phyloP scores from a whole-genome alignment of 2,329 filamentous ascomycete genomes.

The Fusarium hostae region DNA sequence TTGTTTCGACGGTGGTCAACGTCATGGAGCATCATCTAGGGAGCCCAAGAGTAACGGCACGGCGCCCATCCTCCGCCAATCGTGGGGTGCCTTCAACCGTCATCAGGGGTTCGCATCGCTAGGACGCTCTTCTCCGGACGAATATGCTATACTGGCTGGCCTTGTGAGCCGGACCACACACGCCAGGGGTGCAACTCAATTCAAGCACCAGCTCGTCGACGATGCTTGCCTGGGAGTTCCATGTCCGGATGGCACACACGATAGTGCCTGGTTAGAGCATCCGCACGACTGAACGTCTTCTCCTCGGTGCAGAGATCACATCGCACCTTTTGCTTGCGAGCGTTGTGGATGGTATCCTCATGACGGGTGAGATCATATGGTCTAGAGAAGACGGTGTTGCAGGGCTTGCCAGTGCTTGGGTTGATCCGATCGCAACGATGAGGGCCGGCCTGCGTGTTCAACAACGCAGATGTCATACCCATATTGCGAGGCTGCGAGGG shows the following conservation, averaged over 20 bases:
- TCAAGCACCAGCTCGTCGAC: constrained; percentile 34
- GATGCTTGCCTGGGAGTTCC: constrained; percentile 34
- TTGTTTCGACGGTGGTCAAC: constrained; percentile 35
- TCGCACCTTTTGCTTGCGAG: constrained; percentile 91
- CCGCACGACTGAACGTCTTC: constrained; percentile 95
- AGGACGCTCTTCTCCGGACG: not conserved
- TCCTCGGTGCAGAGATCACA: constrained; percentile 95
- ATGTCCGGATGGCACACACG: constrained; percentile 83
- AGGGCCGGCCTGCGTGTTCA: constrained; percentile 91
- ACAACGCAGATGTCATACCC: constrained; percentile 62
- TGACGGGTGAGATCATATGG: constrained; percentile 97
- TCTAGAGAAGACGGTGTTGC: constrained; percentile 92
- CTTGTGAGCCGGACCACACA: not conserved
- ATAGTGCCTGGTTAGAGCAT: constrained; percentile 94
- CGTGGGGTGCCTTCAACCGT: not conserved
- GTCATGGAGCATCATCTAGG: constrained; percentile 46
- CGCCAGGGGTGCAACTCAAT: not conserved
- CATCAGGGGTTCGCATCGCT: not conserved
- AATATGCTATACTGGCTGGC: not conserved
- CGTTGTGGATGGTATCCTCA: constrained; percentile 97
- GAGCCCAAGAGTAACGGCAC: constrained; percentile 8
- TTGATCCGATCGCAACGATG: constrained; percentile 95
- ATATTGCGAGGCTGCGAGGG: constrained; percentile 45
- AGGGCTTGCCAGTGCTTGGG: constrained; percentile 92
- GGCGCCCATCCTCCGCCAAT: constrained; percentile 4